Evolutionary conservation across 352 stramenopile species (phyloP), one percentile per base, ranked within the genome.

Genomic region (Globisporangium paroecandrum): DNA sequence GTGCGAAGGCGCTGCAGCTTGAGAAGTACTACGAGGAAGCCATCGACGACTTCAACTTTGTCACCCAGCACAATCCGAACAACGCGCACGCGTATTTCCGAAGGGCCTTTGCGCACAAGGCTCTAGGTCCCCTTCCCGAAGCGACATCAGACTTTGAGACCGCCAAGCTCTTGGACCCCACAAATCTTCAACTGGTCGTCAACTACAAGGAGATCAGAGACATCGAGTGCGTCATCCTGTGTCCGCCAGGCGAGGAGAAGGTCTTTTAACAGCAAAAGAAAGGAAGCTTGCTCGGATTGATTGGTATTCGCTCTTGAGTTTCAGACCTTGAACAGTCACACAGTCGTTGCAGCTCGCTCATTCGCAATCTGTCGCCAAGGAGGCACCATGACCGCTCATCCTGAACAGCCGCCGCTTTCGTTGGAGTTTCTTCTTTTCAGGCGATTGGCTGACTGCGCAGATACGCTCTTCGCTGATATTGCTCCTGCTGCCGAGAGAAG

Each of bases 81-180:
- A 96, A 96, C 55, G 87, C 88, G 0, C 83, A 94, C 57, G 88
- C 89, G 8, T 87, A 91, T 59, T 95, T 96, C 62, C 80, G 89
- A n/a, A 81, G 87, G 10, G 88, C 75, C 12, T 94, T 95, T 69
- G 79, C 82, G 13, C 78, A 81, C 51, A 93, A 93, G 64, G 68
- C 83, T 4, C 63, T 94, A 0, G 84, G 85, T 5, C 32, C 85
- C 49, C 70, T 93, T 18, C 73, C 71, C 7, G 75, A 82, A 12
- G 87, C 88, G 0, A 83, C 83, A 0, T 62, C 71, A 7, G 89
- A 96, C 62, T 87, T 96, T 24, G 81, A 94, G 75, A 85, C 75
- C 10, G 87, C 87, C 47, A 86, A 82, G 41, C 54, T 77, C 20
- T 71, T 94, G 34, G 82, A 89, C 27, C 87, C 87, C 24, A 79